Evolutionary conservation across 1,284 basidiomycete species (phyloP).

Genomic region (Trichosporon sp.): DNA sequence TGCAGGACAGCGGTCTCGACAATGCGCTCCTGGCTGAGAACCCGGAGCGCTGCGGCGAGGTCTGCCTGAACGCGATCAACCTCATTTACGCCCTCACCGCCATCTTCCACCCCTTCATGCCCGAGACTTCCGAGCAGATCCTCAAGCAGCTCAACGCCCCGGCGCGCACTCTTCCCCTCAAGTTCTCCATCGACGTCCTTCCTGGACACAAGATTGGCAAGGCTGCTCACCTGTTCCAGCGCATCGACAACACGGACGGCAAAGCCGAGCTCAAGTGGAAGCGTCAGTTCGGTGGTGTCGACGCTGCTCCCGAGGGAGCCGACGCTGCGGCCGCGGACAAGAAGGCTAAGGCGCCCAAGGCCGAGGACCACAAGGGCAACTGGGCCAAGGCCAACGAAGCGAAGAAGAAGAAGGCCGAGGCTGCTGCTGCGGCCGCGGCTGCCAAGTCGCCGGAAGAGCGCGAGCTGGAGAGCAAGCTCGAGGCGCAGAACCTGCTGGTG

Average conservation of each 20-base stretch:
- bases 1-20: slow-evolving; percentile 85
- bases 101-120: slow-evolving; percentile 94
- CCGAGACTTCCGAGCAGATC: slow-evolving; percentile 74
- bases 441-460: slow-evolving; percentile 48
- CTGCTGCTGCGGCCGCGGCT: slow-evolving; percentile 34
- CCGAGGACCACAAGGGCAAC: slow-evolving; percentile 37
- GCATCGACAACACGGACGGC: slow-evolving; percentile 66
- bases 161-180: slow-evolving; percentile 64
- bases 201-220: slow-evolving; percentile 79
- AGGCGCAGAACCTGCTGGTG: slow-evolving; percentile 66
- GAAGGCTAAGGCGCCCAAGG: slow-evolving; percentile 24
- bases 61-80: slow-evolving; percentile 84
- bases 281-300: slow-evolving; percentile 68
- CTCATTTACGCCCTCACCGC: slow-evolving; percentile 86
- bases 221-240: slow-evolving; percentile 87
- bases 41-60: slow-evolving; percentile 80
- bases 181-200: slow-evolving; percentile 70
- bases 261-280: slow-evolving; percentile 81
- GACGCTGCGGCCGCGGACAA: slow-evolving; percentile 30
- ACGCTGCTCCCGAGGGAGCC: slow-evolving; percentile 34
- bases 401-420: slow-evolving; percentile 36
- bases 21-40: slow-evolving; percentile 79
- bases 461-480: slow-evolving; percentile 56
- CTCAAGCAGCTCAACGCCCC: slow-evolving; percentile 87
- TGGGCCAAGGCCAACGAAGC: slow-evolving; percentile 22